Base-by-base conservation (phyloP, 768 basidiomycete genomes). In the Coprinellus micaceus region DNA sequence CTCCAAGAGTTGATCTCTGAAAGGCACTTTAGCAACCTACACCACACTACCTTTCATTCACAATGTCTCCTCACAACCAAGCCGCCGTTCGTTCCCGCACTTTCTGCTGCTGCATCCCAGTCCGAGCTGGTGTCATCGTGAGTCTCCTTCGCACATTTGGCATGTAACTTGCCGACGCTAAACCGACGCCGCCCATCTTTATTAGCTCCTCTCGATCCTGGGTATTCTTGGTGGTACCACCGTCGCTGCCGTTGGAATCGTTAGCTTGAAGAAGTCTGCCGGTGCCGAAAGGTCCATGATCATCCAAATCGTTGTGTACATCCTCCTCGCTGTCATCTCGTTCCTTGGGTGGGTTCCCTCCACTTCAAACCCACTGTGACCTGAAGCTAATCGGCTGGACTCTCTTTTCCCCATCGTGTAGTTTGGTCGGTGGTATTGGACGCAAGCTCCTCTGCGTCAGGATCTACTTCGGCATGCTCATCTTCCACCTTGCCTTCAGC, bases 31-130 rank as follows among this genome's bases (percentile, higher is more conserved):
- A 62, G 59, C 54, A 57, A 44, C 37, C 52, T 41, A 29, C 53
- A 54, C 55, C 25, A 10, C 43, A 37, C 47, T 25, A n/a, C n/a
- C n/a, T 56, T 52, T 50, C 53, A 53, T 41, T 25, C 29, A 49
- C 53, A 39, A 53, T 55, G 67, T 58, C 17, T 40, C 24, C 43
- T 59, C 75, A 74, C 71, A n/a, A n/a, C n/a, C n/a, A n/a, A n/a
- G 67, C 69, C 19, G 64, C 67, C 54, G 71, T 77, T 58, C 60
- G 58, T 43, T 71, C 73, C 48, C 75, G 77, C 61, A 79, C 71
- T 37, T 80, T 78, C 64, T 80, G 77, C 61, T 78, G 77, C 70
- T 80, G 79, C 65, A 72, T 80, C 49, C 78, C 80, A 9, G 76
- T 77, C 33, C 68, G 80, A 60, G 74, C 73, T 43, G 80, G 79